Evolutionary conservation across 371 early-diverging fungal genomes (phyloP).

Genomic region (Mucor racemosus): DNA sequence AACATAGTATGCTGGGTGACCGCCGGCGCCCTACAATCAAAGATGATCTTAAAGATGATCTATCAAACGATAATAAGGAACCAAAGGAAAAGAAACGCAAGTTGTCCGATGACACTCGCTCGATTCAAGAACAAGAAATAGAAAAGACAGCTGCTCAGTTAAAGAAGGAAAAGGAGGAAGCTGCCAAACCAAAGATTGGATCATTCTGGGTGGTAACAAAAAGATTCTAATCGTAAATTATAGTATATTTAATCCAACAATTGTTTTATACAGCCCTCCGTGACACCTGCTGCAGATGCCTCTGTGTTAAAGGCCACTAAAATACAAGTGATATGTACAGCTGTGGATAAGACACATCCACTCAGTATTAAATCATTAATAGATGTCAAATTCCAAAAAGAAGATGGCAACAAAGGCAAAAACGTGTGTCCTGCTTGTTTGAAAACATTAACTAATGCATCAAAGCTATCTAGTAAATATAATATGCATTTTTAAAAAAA

Average conservation of each 20-base stretch:
- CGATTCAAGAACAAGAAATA: slow-evolving; percentile 37
- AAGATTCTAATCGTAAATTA: neutral
- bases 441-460: slow-evolving; percentile 77
- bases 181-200: slow-evolving; percentile 64
- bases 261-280: slow-evolving; percentile 60
- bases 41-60: slow-evolving; percentile 7
- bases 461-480: slow-evolving; percentile 68
- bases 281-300: slow-evolving; percentile 76
- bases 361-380: slow-evolving; percentile 81
- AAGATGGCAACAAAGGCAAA: slow-evolving; percentile 40
- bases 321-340: slow-evolving; percentile 71
- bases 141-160: slow-evolving; percentile 55
- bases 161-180: slow-evolving; percentile 58
- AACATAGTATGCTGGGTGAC: slow-evolving; percentile 60
- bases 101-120: slow-evolving; percentile 41
- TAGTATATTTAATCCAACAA: slow-evolving; percentile 5
- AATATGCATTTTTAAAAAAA: neutral
- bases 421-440: slow-evolving; percentile 84
- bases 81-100: slow-evolving; percentile 45
- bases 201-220: slow-evolving; percentile 82
- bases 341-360: slow-evolving; percentile 69
- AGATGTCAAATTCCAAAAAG: slow-evolving; percentile 69
- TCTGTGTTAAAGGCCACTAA: slow-evolving; percentile 55
- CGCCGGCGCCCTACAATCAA: slow-evolving; percentile 12
- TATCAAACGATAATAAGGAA: neutral